A percentile compares a stretch with the other conserved stretches of the same genome.
Conservation (phyloP, 306 rosid genomes). For the Prunus dulcis region DNA sequence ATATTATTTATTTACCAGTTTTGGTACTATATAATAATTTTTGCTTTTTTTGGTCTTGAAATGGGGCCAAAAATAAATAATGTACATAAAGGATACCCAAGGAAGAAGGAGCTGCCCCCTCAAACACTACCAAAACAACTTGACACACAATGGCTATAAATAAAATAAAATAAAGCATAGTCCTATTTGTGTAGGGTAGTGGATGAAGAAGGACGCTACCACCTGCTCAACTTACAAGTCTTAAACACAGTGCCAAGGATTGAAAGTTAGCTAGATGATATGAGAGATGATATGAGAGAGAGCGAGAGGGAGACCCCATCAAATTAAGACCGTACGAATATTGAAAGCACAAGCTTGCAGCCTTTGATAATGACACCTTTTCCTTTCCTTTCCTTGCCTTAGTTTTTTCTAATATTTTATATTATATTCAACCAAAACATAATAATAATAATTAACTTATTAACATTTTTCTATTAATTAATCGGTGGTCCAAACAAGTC, state of each 20-base stretch:
- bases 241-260: neutral
- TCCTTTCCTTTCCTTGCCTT: neutral
- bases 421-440: neutral
- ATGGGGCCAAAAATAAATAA: too few species aligned
- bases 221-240: neutral
- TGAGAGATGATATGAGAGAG: too few species aligned
- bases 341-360: neutral
- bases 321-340: neutral
- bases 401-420: neutral
- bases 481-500: neutral
- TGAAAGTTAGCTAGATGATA: neutral
- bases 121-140: too few species aligned
- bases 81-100: too few species aligned
- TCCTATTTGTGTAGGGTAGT: too few species aligned
- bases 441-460: neutral
- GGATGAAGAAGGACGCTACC: neutral
- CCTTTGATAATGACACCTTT: neutral
- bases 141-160: too few species aligned
- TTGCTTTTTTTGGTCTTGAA: too few species aligned
- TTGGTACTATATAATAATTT: too few species aligned
- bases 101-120: too few species aligned
- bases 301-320: neutral
- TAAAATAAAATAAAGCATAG: neutral
- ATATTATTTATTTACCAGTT: too few species aligned
- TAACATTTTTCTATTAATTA: neutral